Percentiles rank a stretch among this genome's conserved stretches.
Conservation (phyloP, 2,329 filamentous ascomycete genomes). For the Coniochaeta prunicola region DNA sequence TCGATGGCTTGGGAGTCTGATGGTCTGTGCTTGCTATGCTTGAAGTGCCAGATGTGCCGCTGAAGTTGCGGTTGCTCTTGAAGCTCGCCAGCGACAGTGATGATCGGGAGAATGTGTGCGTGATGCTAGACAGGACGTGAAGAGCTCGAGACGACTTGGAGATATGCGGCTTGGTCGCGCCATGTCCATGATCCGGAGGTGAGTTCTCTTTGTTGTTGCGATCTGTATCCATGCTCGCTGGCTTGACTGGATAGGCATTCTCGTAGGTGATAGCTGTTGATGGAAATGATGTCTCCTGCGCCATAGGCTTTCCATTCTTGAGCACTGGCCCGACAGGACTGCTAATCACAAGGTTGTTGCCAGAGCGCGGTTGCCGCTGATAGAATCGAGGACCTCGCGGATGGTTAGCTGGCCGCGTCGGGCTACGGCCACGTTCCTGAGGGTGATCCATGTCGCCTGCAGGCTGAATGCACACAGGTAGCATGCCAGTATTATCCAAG, state of each 20-base stretch:
- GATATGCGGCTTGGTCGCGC: not conserved
- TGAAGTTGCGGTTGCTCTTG: constrained; percentile 7
- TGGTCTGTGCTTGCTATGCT: constrained; percentile 10
- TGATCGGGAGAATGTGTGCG: constrained; percentile 11
- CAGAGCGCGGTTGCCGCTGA: not conserved
- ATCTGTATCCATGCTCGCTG: not conserved
- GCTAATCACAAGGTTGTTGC: not conserved
- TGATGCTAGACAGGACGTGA: constrained; percentile 12
- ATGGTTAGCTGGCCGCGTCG: not conserved
- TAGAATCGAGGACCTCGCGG: not conserved
- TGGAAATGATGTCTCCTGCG: not conserved
- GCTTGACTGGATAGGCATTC: not conserved
- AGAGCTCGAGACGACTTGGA: constrained; percentile 12
- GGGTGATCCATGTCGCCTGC: not conserved
- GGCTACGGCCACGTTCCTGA: not conserved
- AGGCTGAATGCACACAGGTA: not conserved
- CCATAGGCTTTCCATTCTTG: not conserved
- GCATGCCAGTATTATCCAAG: not conserved
- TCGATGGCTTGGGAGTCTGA: constrained; percentile 2
- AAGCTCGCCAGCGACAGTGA: constrained; percentile 11
- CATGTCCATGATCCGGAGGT: not conserved
- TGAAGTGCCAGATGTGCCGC: constrained; percentile 2
- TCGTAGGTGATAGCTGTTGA: not conserved
- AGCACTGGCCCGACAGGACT: not conserved
- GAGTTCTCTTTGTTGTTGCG: not conserved